phyloP scores from a whole-genome alignment of 2,329 filamentous ascomycete species.

The Diaporthe vaccinii region DNA sequence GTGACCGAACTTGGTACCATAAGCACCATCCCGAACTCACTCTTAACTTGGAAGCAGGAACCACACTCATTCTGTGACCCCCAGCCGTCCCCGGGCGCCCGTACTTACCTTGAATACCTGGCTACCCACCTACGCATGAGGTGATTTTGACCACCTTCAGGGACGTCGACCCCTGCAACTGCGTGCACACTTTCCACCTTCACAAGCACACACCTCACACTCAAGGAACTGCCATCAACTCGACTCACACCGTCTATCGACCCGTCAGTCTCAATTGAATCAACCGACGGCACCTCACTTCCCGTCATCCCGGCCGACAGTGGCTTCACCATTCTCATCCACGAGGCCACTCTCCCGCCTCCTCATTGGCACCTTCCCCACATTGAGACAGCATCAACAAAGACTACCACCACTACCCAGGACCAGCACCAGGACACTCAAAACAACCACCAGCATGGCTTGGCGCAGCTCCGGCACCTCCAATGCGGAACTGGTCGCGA shows the following conservation, averaged over 20 bases:
- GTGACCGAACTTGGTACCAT: neutral
- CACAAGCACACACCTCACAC: neutral
- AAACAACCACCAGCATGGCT: conserved; percentile 73
- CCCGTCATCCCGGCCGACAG: neutral
- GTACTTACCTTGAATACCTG: too few relatives aligned
- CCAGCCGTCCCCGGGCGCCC: neutral
- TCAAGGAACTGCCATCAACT: neutral
- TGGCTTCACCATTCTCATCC: neutral
- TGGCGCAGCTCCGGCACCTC: conserved; percentile 86
- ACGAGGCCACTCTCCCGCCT: neutral
- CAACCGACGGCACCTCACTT: neutral
- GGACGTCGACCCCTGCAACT: neutral
- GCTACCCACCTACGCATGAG: neutral
- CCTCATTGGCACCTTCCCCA: neutral
- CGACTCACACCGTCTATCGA: neutral
- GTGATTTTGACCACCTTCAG: neutral
- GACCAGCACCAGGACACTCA: neutral
- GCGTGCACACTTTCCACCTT: neutral
- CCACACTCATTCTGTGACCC: neutral
- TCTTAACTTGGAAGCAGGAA: neutral
- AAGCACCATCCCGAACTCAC: neutral
- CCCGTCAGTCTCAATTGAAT: neutral
- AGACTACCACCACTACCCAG: neutral
- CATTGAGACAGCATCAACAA: neutral
- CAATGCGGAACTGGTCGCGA: conserved; percentile 83